A percentile compares a stretch with the other conserved stretches of the same genome.
phyloP scores from a whole-genome alignment of 2,329 filamentous ascomycete species.

The Periconia digitata region DNA sequence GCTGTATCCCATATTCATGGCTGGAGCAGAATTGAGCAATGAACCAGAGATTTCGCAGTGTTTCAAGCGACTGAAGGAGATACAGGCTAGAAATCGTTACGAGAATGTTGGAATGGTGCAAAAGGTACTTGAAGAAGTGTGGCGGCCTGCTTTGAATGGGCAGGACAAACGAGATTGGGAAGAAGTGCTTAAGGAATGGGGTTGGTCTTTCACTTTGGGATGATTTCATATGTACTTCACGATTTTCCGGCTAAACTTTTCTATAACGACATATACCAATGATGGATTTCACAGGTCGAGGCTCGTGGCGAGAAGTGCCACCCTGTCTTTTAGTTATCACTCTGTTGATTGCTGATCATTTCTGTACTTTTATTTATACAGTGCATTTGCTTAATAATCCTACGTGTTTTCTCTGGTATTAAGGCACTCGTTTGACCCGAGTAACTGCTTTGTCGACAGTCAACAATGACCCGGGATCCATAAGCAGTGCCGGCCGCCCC shows the following conservation, averaged over 20 bases:
- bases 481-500: background rate
- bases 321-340: no score
- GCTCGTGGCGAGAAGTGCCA: no score
- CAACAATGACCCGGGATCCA: slow-evolving; percentile 1
- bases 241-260: background rate
- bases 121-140: slow-evolving; percentile 39
- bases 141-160: slow-evolving; percentile 33
- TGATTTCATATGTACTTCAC: slow-evolving; percentile 10
- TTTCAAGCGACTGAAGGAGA: slow-evolving; percentile 30
- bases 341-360: no score
- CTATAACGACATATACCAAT: background rate
- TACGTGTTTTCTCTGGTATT: no score
- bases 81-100: slow-evolving; percentile 37
- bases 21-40: slow-evolving; percentile 35
- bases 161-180: slow-evolving; percentile 36
- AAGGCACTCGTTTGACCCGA: background rate
- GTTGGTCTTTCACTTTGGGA: slow-evolving; percentile 38
- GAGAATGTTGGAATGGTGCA: slow-evolving; percentile 38
- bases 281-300: no score
- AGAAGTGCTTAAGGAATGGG: slow-evolving; percentile 38
- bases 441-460: background rate
- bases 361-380: no score
- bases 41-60: slow-evolving; percentile 32
- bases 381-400: no score
- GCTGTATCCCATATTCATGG: slow-evolving; percentile 40